These are phyloP conservation scores for Microcyclospora tardicrescens DNA, from an alignment of 2,329 filamentous ascomycete genomes.

Conservation along the genomic window DNA sequence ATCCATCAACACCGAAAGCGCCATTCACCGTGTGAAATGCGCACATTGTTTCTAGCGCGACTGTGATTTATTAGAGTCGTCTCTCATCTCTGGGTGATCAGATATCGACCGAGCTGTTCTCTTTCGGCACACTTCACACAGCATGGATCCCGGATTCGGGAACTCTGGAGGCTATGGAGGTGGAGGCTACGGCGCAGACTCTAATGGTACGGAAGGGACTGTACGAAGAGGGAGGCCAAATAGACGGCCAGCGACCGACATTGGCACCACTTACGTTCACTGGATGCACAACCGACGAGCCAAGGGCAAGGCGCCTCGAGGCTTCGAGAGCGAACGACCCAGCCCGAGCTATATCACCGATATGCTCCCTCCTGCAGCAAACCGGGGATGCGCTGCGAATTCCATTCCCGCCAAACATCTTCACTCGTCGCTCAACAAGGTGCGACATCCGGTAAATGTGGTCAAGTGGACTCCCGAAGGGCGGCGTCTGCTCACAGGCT, in stretches of 20 bases:
- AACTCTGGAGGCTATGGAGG: neutral
- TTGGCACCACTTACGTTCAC: constrained; percentile 37
- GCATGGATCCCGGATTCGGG: too few species aligned
- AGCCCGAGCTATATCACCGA: constrained; percentile 83
- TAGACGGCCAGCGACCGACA: constrained; percentile 21
- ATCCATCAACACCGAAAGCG: too few species aligned
- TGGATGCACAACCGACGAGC: constrained; percentile 79
- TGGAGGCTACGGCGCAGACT: constrained; percentile 4
- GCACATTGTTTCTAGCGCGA: too few species aligned
- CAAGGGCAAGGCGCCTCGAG: constrained; percentile 57
- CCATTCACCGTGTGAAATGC: too few species aligned
- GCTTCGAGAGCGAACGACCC: constrained; percentile 68
- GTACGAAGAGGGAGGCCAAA: constrained; percentile 3
- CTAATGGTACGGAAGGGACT: constrained; percentile 8
- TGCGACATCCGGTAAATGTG: constrained; percentile 93
- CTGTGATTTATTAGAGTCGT: too few species aligned
- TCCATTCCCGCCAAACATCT: constrained; percentile 89
- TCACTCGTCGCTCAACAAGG: constrained; percentile 96
- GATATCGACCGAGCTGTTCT: too few species aligned
- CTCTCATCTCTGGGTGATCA: too few species aligned
- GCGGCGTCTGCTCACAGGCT: constrained; percentile 77
- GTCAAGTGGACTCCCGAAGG: constrained; percentile 97
- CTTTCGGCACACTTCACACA: too few species aligned
- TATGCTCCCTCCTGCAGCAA: constrained; percentile 75
- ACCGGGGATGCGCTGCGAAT: constrained; percentile 62